phyloP scores from a whole-genome alignment of 2,329 filamentous ascomycete genomes.

The Calonectria pseudoturangicola region DNA sequence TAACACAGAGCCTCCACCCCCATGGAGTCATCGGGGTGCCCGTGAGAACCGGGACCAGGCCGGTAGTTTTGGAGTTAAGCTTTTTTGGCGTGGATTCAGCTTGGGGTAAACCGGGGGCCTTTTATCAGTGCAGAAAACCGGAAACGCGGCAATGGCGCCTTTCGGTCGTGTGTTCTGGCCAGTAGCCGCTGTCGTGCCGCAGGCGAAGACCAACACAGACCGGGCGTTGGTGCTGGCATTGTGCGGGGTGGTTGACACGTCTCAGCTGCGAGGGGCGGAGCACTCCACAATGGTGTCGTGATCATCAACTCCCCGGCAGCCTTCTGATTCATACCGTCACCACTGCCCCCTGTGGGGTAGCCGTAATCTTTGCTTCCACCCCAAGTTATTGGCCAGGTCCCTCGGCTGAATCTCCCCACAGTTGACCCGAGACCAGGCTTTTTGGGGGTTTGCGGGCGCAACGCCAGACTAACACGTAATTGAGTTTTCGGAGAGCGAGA shows the following conservation, averaged over 20 bases:
- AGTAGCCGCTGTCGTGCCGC: not conserved
- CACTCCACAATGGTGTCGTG: not conserved
- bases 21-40: not conserved
- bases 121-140: conserved; percentile 25
- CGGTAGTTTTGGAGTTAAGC: not conserved
- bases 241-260: conserved; percentile 20
- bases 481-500: not conserved
- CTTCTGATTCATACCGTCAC: not conserved
- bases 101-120: conserved; percentile 9
- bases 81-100: conserved; percentile 5
- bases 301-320: not conserved
- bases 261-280: not conserved
- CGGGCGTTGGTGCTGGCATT: not conserved
- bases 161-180: not conserved
- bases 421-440: not conserved
- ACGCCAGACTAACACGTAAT: not conserved
- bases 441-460: conserved; percentile 11
- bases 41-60: conserved; percentile 17
- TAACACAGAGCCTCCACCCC: conserved; percentile 15
- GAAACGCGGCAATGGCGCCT: not conserved
- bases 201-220: not conserved
- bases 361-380: not conserved
- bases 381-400: not conserved
- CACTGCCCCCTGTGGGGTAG: conserved; percentile 7
- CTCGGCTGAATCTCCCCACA: not conserved